Base-by-base conservation (phyloP, 202 grass and related monocot species). In the Saccharum hybrid region DNA sequence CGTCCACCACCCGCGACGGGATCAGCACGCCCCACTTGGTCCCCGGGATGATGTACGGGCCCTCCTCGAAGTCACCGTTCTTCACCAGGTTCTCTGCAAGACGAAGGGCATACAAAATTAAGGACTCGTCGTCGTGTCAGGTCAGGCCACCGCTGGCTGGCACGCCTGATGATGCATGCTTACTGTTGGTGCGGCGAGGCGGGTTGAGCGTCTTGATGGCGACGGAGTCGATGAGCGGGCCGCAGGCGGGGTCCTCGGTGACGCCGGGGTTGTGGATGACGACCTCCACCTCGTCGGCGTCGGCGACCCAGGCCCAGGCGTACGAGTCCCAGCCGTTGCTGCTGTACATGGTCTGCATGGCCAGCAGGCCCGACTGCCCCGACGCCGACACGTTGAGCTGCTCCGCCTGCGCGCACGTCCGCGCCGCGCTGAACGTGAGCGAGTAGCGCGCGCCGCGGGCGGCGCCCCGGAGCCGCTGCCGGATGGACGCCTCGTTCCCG, bases 311-410 rank as follows among this genome's bases (percentile, higher is more conserved):
- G 13, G 93, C 93, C 90, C 90, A 96, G 72, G 90, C 56, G 87
- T 96, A 96, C 23, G 90, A 96, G 86, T 96, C 93, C 88, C 93
- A 96, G 2, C 93, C 93, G 68, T 83, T 96, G 89, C 93, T 91
- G 83, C 88, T 97, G 86, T 97, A 97, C 91, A 90, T 82, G 76
- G 94, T 97, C 75, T 97, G 94, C 84, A 97, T 88, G 8, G 91
- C 42, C 2, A 97, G 82, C 23, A 88, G 64, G 6, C 82, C 87
- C 9, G 75, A 89, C 88, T 97, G 88, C 2, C 86, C 72, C 9
- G 88, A 86, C 18, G 91, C 91, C 8, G 94, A 89, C 7, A 97
- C 84, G 77, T 91, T 97, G 21, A 97, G 86, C 51, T 19, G 52
- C 88, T 90, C 94, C n/a, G 77, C 87, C 84, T 93, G 94, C 15